Conservation (phyloP, 1,284 basidiomycete genomes). For the Filobasidium uniguttulatum region DNA sequence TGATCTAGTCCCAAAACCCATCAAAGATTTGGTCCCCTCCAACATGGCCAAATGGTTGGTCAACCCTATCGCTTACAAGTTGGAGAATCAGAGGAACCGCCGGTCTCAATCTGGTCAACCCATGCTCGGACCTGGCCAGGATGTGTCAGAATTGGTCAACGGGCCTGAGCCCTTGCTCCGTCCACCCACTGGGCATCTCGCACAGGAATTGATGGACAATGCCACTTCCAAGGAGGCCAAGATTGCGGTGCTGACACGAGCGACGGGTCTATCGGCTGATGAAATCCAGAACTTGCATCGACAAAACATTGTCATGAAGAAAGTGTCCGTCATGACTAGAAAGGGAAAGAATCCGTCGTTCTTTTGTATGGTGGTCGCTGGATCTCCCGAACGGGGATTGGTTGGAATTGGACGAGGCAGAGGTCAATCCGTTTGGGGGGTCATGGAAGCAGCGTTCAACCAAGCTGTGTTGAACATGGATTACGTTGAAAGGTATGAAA, state of each 20-base stretch:
- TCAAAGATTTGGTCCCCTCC: too few relatives aligned
- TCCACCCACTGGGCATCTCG: background rate
- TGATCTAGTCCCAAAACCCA: too few relatives aligned
- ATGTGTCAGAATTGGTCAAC: too few relatives aligned
- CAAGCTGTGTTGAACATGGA: conserved; percentile 53
- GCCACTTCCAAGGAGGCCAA: conserved; percentile 18
- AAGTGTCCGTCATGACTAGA: conserved; percentile 36
- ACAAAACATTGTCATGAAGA: conserved; percentile 24
- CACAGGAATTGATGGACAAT: conserved; percentile 1
- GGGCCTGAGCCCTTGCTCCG: conserved; percentile 2
- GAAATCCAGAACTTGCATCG: conserved; percentile 26
- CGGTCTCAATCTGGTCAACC: too few relatives aligned
- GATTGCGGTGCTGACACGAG: conserved; percentile 19
- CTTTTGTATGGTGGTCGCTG: conserved; percentile 61
- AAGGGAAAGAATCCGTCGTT: conserved; percentile 42
- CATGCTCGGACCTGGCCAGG: too few relatives aligned
- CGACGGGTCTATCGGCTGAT: conserved; percentile 20
- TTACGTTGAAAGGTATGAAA: conserved; percentile 74
- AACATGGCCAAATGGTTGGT: too few relatives aligned
- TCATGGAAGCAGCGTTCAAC: conserved; percentile 52
- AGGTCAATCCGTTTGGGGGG: conserved; percentile 45
- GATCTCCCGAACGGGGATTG: conserved; percentile 69
- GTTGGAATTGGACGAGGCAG: conserved; percentile 85
- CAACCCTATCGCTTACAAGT: too few relatives aligned
- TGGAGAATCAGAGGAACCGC: too few relatives aligned